Conservation (phyloP, 176 grass and related monocot species). For the Oryza australiensis region DNA sequence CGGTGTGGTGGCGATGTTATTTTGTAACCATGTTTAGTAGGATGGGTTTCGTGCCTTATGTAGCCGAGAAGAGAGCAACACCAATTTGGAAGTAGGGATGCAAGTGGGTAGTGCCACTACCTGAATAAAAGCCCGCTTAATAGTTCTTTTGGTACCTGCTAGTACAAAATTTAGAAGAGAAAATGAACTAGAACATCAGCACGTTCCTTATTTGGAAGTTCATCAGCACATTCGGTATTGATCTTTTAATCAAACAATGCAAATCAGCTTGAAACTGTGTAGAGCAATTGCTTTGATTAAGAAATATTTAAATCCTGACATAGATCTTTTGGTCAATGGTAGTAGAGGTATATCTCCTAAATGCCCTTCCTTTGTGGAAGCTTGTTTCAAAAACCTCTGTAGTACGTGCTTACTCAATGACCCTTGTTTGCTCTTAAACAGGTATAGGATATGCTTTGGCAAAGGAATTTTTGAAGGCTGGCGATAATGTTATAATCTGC, state of each 20-base stretch:
- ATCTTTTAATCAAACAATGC: background rate
- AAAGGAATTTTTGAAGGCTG: slow-evolving; percentile 73
- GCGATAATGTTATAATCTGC: slow-evolving; percentile 90
- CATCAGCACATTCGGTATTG: background rate
- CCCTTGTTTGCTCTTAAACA: slow-evolving; percentile 29
- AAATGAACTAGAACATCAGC: too few species aligned
- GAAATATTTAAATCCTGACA: background rate
- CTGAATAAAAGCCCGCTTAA: too few species aligned
- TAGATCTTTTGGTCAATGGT: background rate
- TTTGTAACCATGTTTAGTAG: background rate
- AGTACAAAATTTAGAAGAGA: too few species aligned
- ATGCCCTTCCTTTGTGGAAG: background rate
- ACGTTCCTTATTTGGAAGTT: too few species aligned
- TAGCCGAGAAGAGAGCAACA: background rate
- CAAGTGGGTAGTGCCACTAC: too few species aligned
- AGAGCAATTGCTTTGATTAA: background rate
- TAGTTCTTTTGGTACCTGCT: too few species aligned
- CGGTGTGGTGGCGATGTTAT: too few species aligned
- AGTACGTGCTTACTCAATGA: background rate
- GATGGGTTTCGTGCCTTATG: background rate
- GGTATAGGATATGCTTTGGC: slow-evolving; percentile 88
- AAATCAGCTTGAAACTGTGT: background rate
- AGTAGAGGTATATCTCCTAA: background rate
- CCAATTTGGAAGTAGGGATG: background rate
- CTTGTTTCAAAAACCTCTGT: background rate